These are phyloP conservation scores for Cryphonectria parasitica DNA, from an alignment of 2,329 filamentous ascomycete species.

Conservation along the genomic window DNA sequence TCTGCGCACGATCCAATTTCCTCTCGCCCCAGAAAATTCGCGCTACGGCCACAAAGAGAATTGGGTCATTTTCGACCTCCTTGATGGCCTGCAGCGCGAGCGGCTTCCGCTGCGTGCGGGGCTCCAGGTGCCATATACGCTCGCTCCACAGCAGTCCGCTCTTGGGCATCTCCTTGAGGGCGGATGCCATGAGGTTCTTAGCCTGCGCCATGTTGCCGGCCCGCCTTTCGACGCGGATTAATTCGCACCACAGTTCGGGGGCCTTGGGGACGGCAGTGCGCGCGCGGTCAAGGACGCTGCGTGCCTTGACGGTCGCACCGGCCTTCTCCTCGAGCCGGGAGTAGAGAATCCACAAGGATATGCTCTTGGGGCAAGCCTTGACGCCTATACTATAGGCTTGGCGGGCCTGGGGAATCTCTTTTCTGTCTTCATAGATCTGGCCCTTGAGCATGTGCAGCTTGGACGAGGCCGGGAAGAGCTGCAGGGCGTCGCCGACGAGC, in stretches of 20 bases:
- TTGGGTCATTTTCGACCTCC: constrained; percentile 90
- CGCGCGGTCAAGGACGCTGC: constrained; percentile 90
- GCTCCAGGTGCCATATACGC: constrained; percentile 92
- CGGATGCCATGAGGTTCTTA: constrained; percentile 89
- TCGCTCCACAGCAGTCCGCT: constrained; percentile 91
- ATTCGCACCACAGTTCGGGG: constrained; percentile 86
- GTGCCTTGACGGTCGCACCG: constrained; percentile 86
- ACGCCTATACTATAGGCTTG: constrained; percentile 90
- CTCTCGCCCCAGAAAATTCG: constrained; percentile 96
- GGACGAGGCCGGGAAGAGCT: constrained; percentile 80
- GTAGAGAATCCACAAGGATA: constrained; percentile 88
- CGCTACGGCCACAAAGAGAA: constrained; percentile 87
- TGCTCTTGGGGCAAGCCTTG: constrained; percentile 80
- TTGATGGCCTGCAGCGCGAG: constrained; percentile 93
- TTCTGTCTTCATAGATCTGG: constrained; percentile 88
- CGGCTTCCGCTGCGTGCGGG: constrained; percentile 89
- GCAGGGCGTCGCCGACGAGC: constrained; percentile 82
- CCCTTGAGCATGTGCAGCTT: constrained; percentile 99
- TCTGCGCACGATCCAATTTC: constrained; percentile 89
- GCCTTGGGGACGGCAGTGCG: constrained; percentile 85
- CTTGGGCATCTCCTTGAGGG: constrained; percentile 86
- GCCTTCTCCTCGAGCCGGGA: constrained; percentile 84
- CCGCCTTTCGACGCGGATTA: constrained; percentile 88
- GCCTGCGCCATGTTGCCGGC: constrained; percentile 83
- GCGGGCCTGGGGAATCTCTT: constrained; percentile 79